Evolutionary conservation across 305 asterid genomes (phyloP), one percentile per base, ranked within the genome.

Genomic region (Fraxinus paxiana): DNA sequence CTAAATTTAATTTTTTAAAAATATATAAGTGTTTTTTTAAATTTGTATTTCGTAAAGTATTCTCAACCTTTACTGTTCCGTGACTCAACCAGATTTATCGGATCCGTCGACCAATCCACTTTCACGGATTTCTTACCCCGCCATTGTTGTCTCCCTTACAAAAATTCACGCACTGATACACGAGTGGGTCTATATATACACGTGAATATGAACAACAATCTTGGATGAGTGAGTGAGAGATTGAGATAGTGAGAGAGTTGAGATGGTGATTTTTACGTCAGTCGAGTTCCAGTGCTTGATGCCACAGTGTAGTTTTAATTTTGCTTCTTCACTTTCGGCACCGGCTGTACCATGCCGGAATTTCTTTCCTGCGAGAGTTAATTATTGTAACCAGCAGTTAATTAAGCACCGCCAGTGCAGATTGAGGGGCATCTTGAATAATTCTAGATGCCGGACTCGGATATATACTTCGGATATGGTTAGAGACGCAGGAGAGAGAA

Each of bases 121-220:
- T 73, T 82, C 83, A 79, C 88, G 87, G 84, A 80, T 82, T 80
- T 38, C 79, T 77, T 77, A 69, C 83, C 86, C 86, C 83, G 88
- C 87, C 86, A 83, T 30, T 17, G 51, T 77, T 28, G 73, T 43
- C 82, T 43, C 85, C n/a, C 28, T 3, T 26, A 28, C 77, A 6
- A 2, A 30, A 31, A 69, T 2, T 3, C 41, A 0, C 69, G 10
- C 34, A 37, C 79, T 33, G 26, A 31, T 43, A 5, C 65, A 22
- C 41, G 37, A 38, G 43, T 79, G 31, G 41, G 56, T 17, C 15
- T 22, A 10, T 35, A 31, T 33, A 48, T 2, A 26, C 70, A 20
- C 12, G n/a, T 5, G 30, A 10, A 5, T 30, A 17, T 31, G 17
- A 28, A 51, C 73, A 65, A 54, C 78, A 6, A 81, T n/a, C 83